These are phyloP conservation scores for Fraxinus baroniana DNA, from an alignment of 305 asterid genomes.

Conservation along the genomic window DNA sequence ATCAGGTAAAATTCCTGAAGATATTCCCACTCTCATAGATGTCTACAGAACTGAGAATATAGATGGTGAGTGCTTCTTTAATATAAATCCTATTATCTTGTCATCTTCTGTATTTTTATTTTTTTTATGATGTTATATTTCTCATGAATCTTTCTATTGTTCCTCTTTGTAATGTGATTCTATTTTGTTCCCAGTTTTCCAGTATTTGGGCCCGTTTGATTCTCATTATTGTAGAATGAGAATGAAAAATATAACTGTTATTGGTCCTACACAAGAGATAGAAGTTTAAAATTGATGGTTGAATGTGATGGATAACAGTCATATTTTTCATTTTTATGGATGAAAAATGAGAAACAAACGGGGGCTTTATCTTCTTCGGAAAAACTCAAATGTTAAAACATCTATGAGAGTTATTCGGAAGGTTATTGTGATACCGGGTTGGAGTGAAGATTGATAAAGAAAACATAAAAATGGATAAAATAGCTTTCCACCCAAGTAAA, in stretches of 20 bases:
- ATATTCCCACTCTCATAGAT: constrained; percentile 34
- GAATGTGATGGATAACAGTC: no score
- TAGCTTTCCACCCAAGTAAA: no score
- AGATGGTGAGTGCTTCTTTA: constrained; percentile 42
- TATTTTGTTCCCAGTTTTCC: not conserved
- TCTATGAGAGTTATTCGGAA: not conserved
- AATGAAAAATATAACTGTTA: no score
- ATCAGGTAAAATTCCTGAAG: constrained; percentile 45
- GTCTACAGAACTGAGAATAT: constrained; percentile 39
- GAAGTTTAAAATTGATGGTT: no score
- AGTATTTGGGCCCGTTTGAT: not conserved
- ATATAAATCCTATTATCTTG: constrained; percentile 5
- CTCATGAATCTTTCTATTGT: not conserved
- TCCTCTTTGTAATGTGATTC: not conserved
- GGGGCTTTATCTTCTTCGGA: not conserved
- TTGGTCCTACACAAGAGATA: no score
- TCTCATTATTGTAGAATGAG: no score
- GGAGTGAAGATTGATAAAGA: no score
- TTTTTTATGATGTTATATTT: not conserved
- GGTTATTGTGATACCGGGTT: not conserved
- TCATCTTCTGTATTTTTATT: constrained; percentile 1
- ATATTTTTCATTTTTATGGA: no score
- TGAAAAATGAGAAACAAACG: no score
- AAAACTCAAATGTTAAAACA: not conserved
- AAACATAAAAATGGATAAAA: no score